Base-by-base conservation (phyloP, 257 asterid genomes). In the Solanum arcanum region DNA sequence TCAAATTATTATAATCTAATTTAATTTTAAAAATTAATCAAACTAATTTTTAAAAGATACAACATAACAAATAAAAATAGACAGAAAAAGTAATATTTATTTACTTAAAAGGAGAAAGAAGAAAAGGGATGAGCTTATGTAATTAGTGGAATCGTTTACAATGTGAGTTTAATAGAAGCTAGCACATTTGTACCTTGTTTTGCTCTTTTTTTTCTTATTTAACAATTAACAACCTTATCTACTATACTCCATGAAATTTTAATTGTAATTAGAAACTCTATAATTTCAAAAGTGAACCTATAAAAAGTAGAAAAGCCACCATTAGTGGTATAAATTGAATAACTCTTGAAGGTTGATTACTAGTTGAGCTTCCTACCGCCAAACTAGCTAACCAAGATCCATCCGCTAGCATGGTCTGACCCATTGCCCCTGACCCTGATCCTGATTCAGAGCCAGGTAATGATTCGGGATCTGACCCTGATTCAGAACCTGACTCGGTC, bases 341-440 rank as follows among this genome's bases (percentile, higher is more conserved):
- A 33, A 68, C 84, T 83, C 88, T 70, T 37, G 73, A 20, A 31
- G 88, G 77, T 15, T 27, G 89, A 39, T 76, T 86, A 83, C 78
- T 89, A 23, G 77, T 88, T 3, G 97, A 88, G 29, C 87, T 91
- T 29, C 96, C 98, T 1, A 94, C 92, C 3, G 98, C 98, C 93
- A 95, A 88, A 85, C 90, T 92, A 29, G 98, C 98, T 85, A 94
- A 64, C 98, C 97, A 94, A 13, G 97, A 90, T 84, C 98, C 98
- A 81, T 92, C 94, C 3, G 94, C 93, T 92, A 94, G 60, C 72
- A 93, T 89, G 1, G 94, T 89, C 87, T 90, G 96, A 90, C 88
- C 91, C 77, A 80, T 86, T 1, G 86, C 23, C 27, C 86, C 91
- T 21, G 92, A 74, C 35, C 91, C 94, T 9, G 93, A 85, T 20